A percentile compares a stretch with the other conserved stretches of the same genome.
These are phyloP conservation scores for Beauveria asiatica DNA, from an alignment of 2,329 filamentous ascomycete species.

Conservation along the genomic window DNA sequence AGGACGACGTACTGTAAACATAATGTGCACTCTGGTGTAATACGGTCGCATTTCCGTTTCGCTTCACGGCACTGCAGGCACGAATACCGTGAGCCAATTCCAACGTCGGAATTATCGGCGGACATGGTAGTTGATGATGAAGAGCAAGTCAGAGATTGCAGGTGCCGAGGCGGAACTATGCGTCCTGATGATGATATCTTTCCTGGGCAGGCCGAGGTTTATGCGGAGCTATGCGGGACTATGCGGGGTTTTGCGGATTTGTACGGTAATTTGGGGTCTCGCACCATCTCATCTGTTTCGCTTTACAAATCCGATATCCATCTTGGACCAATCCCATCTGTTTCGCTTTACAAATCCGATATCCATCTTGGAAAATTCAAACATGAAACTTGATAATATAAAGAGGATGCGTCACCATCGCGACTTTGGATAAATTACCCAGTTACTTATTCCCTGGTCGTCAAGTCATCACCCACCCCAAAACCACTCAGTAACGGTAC, in stretches of 20 bases:
- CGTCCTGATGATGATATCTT: neutral
- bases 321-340: neutral
- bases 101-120: neutral
- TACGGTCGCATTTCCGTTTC: constrained; percentile 4
- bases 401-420: neutral
- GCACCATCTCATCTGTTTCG: neutral
- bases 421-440: neutral
- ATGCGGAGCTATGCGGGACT: neutral
- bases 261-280: neutral
- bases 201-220: neutral
- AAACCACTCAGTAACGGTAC: neutral
- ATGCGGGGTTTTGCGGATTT: neutral
- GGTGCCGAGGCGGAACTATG: neutral
- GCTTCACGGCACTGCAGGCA: constrained; percentile 3
- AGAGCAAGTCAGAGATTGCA: neutral
- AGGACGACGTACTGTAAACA: constrained; percentile 3
- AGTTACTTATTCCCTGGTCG: neutral
- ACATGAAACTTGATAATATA: neutral
- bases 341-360: neutral
- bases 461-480: neutral
- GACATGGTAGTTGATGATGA: constrained; percentile 1
- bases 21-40: constrained; percentile 1
- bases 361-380: too few relatives aligned
- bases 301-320: neutral
- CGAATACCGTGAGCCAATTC: neutral